A percentile compares a stretch with the other conserved stretches of the same genome.
Evolutionary conservation across 371 early-diverging fungal genomes (phyloP).

Genomic region (Rhizomucor pusillus): DNA sequence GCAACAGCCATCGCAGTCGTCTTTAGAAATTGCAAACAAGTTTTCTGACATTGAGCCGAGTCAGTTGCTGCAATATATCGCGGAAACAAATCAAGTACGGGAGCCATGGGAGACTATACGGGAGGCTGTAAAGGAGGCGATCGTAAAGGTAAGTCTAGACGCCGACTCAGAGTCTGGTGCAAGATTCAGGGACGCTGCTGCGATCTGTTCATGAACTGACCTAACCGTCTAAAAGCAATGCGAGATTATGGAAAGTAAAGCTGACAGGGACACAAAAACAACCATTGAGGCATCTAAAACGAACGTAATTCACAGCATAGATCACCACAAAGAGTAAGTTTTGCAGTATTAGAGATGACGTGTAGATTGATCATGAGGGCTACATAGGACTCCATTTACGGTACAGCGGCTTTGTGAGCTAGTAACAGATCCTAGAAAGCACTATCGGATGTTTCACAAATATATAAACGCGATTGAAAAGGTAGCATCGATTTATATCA

Average conservation of each 20-base stretch:
- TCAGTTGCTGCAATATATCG: conserved; percentile 15
- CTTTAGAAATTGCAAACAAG: no score
- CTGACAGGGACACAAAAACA: conserved; percentile 9
- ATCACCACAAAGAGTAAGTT: conserved; percentile 31
- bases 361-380: not conserved
- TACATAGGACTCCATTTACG: conserved; percentile 51
- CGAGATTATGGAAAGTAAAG: conserved; percentile 22
- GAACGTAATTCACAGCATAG: conserved; percentile 26
- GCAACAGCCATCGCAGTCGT: no score
- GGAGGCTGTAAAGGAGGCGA: conserved; percentile 10
- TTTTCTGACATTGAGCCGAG: no score
- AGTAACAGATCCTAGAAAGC: conserved; percentile 41
- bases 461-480: conserved; percentile 61
- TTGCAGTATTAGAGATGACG: not conserved
- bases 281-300: conserved; percentile 21
- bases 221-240: conserved; percentile 23
- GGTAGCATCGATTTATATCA: conserved; percentile 31
- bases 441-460: conserved; percentile 53
- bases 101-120: conserved; percentile 22
- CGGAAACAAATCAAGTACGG: conserved; percentile 19
- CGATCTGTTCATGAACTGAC: conserved; percentile 1
- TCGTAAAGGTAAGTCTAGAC: conserved; percentile 17
- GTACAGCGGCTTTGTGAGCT: conserved; percentile 60
- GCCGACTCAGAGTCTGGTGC: no score
- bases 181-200: no score